phyloP scores from a whole-genome alignment of 306 rosid genomes.

The Glycyrrhiza uralensis region DNA sequence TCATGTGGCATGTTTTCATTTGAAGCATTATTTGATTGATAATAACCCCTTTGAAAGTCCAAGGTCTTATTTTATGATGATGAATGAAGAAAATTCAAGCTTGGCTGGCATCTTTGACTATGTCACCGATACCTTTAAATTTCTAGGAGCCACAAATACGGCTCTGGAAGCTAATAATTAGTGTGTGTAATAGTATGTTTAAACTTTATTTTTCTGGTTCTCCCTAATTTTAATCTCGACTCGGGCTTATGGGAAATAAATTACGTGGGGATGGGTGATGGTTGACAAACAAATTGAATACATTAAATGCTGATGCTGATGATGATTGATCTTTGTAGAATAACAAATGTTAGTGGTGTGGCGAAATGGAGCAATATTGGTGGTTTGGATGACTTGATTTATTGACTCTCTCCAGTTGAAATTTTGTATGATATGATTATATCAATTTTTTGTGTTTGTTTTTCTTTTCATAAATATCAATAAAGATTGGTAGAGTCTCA shows the following conservation, averaged over 20 bases:
- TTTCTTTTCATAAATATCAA: too few species aligned
- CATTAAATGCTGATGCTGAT: not conserved
- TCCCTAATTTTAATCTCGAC: not conserved
- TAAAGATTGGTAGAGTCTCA: too few species aligned
- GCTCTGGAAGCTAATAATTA: not conserved
- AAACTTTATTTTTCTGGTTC: not conserved
- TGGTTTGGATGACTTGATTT: too few species aligned
- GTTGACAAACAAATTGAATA: not conserved
- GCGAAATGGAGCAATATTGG: not conserved
- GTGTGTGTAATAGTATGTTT: not conserved
- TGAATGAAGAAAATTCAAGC: not conserved
- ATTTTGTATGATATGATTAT: too few species aligned
- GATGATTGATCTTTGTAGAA: not conserved
- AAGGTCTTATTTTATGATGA: not conserved
- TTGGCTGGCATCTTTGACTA: slow-evolving; percentile 20
- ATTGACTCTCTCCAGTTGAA: too few species aligned
- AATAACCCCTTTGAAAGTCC: slow-evolving; percentile 5
- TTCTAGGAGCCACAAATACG: not conserved
- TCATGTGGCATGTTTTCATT: slow-evolving; percentile 23
- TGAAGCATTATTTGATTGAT: not conserved
- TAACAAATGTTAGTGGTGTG: not conserved
- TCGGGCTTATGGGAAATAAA: not conserved
- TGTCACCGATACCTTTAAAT: not conserved
- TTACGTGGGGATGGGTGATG: not conserved
- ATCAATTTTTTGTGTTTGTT: too few species aligned